phyloP scores from a whole-genome alignment of 2,329 filamentous ascomycete genomes.

The Thielaviopsis euricoi region DNA sequence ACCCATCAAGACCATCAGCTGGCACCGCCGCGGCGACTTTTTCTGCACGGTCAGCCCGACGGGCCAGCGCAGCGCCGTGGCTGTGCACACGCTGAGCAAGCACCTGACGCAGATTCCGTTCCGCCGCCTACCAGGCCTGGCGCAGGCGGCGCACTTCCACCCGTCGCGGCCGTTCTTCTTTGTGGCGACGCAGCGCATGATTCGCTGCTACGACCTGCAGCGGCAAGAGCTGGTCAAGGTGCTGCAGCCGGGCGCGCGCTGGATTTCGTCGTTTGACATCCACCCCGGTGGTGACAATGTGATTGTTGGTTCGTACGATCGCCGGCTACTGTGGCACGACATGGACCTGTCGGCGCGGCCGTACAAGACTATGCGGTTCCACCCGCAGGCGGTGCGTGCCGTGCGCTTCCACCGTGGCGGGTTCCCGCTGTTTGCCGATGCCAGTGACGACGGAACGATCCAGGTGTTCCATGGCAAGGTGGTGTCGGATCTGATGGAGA shows the following conservation, averaged over 20 bases:
- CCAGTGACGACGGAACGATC: constrained; percentile 82
- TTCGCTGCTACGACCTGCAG: constrained; percentile 86
- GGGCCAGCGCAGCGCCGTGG: constrained; percentile 63
- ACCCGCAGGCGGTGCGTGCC: constrained; percentile 75
- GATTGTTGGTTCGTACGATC: constrained; percentile 87
- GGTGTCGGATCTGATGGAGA: constrained; percentile 86
- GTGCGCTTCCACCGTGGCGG: constrained; percentile 72
- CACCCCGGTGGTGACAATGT: constrained; percentile 89
- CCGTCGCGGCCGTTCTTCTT: constrained; percentile 87
- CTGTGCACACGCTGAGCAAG: constrained; percentile 88
- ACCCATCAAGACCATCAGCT: constrained; percentile 72
- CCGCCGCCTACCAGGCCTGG: constrained; percentile 54
- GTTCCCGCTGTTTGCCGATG: constrained; percentile 79
- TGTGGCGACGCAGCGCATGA: constrained; percentile 83
- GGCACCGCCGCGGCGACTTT: constrained; percentile 91
- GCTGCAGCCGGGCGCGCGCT: constrained; percentile 75
- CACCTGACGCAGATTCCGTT: constrained; percentile 93
- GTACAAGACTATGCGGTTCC: constrained; percentile 94
- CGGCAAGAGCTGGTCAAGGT: constrained; percentile 86
- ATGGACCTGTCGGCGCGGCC: constrained; percentile 78
- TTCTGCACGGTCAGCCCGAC: constrained; percentile 78
- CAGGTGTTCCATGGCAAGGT: constrained; percentile 97
- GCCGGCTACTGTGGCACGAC: constrained; percentile 90
- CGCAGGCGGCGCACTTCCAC: constrained; percentile 88
- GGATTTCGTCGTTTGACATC: constrained; percentile 88